phyloP scores from a whole-genome alignment of 176 grass and related monocot genomes.

The Alopecurus myosuroides region DNA sequence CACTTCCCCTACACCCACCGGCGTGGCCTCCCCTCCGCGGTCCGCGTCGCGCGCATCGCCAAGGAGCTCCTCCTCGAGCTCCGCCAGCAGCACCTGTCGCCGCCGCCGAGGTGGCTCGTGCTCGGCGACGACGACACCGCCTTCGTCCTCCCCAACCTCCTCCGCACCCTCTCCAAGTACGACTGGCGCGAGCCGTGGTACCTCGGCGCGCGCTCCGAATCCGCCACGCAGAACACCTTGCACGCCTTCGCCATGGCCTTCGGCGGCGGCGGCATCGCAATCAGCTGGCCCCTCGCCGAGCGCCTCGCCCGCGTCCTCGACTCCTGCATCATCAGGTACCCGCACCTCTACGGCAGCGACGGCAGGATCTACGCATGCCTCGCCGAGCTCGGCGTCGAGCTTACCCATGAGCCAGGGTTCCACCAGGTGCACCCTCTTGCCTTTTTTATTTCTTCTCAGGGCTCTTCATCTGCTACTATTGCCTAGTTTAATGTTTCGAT shows the following conservation, averaged over 20 bases:
- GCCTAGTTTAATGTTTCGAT: neutral
- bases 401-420: conserved; percentile 85
- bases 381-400: conserved; percentile 78
- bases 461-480: neutral
- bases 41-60: conserved; percentile 88
- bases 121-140: conserved; percentile 88
- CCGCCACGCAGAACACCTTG: conserved; percentile 57
- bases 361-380: conserved; percentile 76
- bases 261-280: conserved; percentile 71
- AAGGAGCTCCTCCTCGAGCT: conserved; percentile 51
- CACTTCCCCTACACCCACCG: conserved; percentile 74
- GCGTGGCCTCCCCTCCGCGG: conserved; percentile 62
- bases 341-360: conserved; percentile 85
- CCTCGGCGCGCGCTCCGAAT: conserved; percentile 75
- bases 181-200: conserved; percentile 85
- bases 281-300: conserved; percentile 75
- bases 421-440: conserved; percentile 60
- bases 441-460: neutral
- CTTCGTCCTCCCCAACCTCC: conserved; percentile 78
- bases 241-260: conserved; percentile 85
- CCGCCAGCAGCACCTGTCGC: neutral
- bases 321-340: conserved; percentile 84
- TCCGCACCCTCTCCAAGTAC: conserved; percentile 51
- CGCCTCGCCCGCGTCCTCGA: conserved; percentile 62
- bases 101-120: conserved; percentile 60